Percentiles rank a stretch among this genome's conserved stretches.
Conservation (phyloP, 805 yeast species). For the Wickerhamiella galacta region DNA sequence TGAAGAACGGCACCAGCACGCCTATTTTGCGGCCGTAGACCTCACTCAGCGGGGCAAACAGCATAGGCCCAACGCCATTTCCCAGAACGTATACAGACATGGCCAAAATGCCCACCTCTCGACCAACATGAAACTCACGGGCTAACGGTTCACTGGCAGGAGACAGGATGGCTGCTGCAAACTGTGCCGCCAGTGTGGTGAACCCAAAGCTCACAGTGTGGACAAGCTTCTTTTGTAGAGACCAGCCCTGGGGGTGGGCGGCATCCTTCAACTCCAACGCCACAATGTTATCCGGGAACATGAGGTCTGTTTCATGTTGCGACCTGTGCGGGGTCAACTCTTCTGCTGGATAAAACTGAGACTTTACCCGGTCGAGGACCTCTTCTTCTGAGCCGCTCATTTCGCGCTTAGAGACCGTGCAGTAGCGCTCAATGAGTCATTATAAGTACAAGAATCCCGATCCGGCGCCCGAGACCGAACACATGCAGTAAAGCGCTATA, state of each 20-base stretch:
- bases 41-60: slow-evolving; percentile 44
- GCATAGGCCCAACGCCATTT: slow-evolving; percentile 43
- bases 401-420: no score
- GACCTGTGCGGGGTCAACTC: no score
- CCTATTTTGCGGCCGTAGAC: slow-evolving; percentile 37
- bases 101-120: slow-evolving; percentile 33
- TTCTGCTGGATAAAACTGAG: no score
- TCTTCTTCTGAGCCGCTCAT: no score
- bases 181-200: slow-evolving; percentile 37
- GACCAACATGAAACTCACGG: slow-evolving; percentile 30
- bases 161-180: slow-evolving; percentile 34
- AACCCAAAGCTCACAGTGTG: slow-evolving; percentile 27
- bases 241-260: slow-evolving; percentile 40
- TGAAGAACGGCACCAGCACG: slow-evolving; percentile 32
- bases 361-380: no score
- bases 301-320: neutral
- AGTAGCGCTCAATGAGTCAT: no score
- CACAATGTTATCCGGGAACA: slow-evolving; percentile 6
- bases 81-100: slow-evolving; percentile 41
- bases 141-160: slow-evolving; percentile 33
- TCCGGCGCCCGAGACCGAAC: no score
- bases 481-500: no score
- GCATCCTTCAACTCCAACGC: slow-evolving; percentile 16
- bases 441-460: no score
- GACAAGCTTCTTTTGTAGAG: slow-evolving; percentile 24